Evolutionary conservation across 139 green algal species (phyloP).

Genomic region (Desmodesmus armatus): DNA sequence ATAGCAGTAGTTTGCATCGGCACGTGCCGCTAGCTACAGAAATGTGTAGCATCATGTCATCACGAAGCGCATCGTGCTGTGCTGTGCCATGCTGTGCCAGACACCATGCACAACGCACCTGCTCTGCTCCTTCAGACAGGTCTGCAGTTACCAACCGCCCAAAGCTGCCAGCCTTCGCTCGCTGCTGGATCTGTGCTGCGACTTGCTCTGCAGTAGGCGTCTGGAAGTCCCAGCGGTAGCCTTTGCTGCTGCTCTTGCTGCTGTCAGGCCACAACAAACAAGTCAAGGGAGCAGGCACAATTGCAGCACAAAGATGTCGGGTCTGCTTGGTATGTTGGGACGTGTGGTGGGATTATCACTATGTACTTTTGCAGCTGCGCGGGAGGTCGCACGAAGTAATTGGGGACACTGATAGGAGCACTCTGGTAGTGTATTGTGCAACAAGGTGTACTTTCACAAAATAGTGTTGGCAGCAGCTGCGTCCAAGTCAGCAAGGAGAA

Average conservation of each 20-base stretch:
- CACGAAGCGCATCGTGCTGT: background rate
- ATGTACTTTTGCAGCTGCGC: background rate
- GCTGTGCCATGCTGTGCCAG: background rate
- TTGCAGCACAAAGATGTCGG: too few species aligned
- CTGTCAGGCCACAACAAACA: background rate
- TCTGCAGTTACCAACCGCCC: slow-evolving; percentile 49
- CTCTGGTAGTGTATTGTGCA: background rate
- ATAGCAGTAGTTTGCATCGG: background rate
- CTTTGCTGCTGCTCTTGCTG: too few species aligned
- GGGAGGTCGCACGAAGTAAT: background rate
- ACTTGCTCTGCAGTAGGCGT: background rate
- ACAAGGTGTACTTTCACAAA: background rate
- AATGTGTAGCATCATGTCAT: background rate
- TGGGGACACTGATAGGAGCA: background rate
- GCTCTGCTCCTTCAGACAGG: slow-evolving; percentile 51
- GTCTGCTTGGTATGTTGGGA: too few species aligned
- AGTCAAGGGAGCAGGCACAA: background rate
- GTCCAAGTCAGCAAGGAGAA: background rate
- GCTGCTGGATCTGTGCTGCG: background rate
- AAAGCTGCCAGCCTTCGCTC: background rate
- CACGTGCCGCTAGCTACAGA: too few species aligned
- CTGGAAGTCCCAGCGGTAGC: background rate
- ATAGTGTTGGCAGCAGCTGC: background rate
- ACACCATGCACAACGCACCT: background rate
- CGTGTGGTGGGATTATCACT: too few species aligned